phyloP scores from a whole-genome alignment of 2,329 filamentous ascomycete genomes.

The Phyllachora maydis region DNA sequence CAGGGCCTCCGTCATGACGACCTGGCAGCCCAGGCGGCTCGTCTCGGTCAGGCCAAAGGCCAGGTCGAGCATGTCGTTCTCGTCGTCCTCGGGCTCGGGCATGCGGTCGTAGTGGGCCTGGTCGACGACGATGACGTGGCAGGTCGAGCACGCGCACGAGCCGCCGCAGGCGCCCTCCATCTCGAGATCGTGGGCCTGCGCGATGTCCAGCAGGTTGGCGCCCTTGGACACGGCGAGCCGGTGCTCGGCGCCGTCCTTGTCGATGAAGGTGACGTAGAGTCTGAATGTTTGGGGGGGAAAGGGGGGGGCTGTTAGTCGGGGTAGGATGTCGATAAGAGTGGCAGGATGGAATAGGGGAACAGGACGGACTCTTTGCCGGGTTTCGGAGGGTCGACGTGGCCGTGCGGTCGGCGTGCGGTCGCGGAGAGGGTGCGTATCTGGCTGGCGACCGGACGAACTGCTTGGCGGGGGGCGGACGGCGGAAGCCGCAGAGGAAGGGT shows the following conservation, averaged over 20 bases:
- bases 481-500: no score
- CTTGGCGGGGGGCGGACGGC: no score
- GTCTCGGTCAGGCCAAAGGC: constrained; percentile 84
- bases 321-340: constrained; percentile 3
- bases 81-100: constrained; percentile 57
- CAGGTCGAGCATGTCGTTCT: constrained; percentile 81
- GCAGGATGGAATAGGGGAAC: not conserved
- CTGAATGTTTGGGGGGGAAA: constrained; percentile 28
- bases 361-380: constrained; percentile 63
- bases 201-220: constrained; percentile 88
- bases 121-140: constrained; percentile 68
- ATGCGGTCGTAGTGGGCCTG: constrained; percentile 59
- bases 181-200: constrained; percentile 83
- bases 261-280: constrained; percentile 76
- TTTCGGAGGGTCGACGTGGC: constrained; percentile 66
- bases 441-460: no score
- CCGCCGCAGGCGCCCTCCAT: constrained; percentile 98
- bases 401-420: constrained; percentile 41
- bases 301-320: no score
- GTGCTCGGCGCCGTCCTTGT: constrained; percentile 64
- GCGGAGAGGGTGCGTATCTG: constrained; percentile 34
- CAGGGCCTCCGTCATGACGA: constrained; percentile 76
- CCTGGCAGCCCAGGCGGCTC: constrained; percentile 66
- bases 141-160: constrained; percentile 82
- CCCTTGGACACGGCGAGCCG: constrained; percentile 67